Evolutionary conservation across 2,329 filamentous ascomycete genomes (phyloP).

Genomic region (Talaromyces pinophilus): DNA sequence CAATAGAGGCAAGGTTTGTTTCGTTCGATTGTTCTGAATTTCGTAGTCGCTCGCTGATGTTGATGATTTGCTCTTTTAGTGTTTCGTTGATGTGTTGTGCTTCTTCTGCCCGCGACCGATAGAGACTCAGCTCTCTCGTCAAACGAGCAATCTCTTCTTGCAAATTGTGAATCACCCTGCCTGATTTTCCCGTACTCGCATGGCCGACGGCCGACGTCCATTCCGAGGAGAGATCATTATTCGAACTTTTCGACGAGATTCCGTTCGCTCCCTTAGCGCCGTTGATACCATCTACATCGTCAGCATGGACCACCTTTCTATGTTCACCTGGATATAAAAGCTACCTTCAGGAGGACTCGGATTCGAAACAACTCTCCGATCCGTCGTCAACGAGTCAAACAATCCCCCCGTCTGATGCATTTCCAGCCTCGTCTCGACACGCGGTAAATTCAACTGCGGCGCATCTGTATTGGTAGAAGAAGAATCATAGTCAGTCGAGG

Average conservation of each 20-base stretch:
- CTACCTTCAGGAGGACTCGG: constrained; percentile 28
- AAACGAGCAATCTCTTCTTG: constrained; percentile 54
- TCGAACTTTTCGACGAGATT: constrained; percentile 33
- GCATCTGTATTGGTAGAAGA: constrained; percentile 30
- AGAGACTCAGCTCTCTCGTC: constrained; percentile 49
- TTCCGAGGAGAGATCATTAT: constrained; percentile 38
- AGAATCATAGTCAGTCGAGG: constrained; percentile 31
- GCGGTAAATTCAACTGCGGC: constrained; percentile 42
- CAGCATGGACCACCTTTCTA: not conserved
- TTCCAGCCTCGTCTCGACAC: constrained; percentile 46
- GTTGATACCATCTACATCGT: constrained; percentile 24
- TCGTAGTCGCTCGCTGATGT: constrained; percentile 48
- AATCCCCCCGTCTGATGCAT: constrained; percentile 47
- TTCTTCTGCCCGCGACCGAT: constrained; percentile 50
- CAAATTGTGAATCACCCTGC: constrained; percentile 53
- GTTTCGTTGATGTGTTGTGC: constrained; percentile 50
- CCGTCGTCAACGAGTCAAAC: constrained; percentile 35
- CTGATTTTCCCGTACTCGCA: constrained; percentile 53
- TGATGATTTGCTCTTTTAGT: constrained; percentile 47
- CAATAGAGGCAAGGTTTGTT: constrained; percentile 48
- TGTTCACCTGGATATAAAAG: too few relatives aligned
- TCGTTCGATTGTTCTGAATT: constrained; percentile 52
- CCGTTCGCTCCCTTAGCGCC: constrained; percentile 23
- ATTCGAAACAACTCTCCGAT: constrained; percentile 30
- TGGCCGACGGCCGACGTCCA: constrained; percentile 55